Base-by-base conservation (phyloP, 768 basidiomycete genomes). In the Exsudoporus frostii region DNA sequence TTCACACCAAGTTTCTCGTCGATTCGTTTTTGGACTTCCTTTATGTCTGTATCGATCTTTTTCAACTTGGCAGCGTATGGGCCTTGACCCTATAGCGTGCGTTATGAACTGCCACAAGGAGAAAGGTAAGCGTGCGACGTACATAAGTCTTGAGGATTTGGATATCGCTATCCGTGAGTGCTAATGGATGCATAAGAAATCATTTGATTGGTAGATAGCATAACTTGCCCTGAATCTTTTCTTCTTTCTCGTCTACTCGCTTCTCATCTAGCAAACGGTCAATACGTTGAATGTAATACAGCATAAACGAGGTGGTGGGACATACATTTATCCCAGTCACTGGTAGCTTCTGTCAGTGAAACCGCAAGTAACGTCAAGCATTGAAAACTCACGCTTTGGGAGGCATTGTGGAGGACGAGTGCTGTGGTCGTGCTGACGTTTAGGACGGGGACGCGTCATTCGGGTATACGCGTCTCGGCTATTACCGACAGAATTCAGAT, bases 101-200 rank as follows among this genome's bases (percentile, higher is more conserved):
- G 29, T 51, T 36, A 56, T 41, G 44, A 34, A 33, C 39, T 41
- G 10, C 10, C 20, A 19, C 48, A n/a, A 14, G 25, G 24, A 25
- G 33, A 22, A 52, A 34, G 10, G 33, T 13, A n/a, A 45, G 40
- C 32, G 47, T 19, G 48, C 9, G 34, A 64, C 85, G 54, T 71
- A 92, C 96, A 72, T 98, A 98, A 54, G 96, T 99, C 77, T 98
- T 97, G 58, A 99, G 83, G 61, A 99, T 97, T 71, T 98, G 96
- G 46, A 99, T 99, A 69, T 98, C 97, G 60, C 92, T 93, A 64
- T 98, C 96, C 67, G 98, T 97, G 56, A 99, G 85, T 46, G 88
- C 96, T 97, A 55, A 4, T 47, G 3, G 34, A 27, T 37, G 27
- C 4, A 43, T 69, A 25, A 65, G 60, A 37, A 11, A 15, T 8